Evolutionary conservation across 73 alveolate genomes (phyloP).

Genomic region (Tetrahymena malaccensis): DNA sequence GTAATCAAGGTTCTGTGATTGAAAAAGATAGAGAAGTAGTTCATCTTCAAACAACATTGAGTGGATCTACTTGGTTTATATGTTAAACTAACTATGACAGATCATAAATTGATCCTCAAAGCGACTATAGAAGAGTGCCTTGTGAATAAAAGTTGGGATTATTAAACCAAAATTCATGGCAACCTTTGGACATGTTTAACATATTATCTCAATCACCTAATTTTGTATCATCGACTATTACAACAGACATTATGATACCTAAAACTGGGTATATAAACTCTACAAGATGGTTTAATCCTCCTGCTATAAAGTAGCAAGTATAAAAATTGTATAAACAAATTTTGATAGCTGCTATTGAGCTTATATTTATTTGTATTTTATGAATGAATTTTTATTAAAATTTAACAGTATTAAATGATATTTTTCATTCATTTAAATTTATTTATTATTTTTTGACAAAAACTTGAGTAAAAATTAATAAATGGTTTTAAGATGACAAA

Average conservation of each 20-base stretch:
- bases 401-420: too few species aligned
- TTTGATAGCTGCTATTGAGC: neutral
- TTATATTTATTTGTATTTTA: too few species aligned
- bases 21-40: neutral
- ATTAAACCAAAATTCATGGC: neutral
- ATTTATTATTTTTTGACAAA: too few species aligned
- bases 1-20: neutral
- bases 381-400: neutral
- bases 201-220: neutral
- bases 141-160: neutral
- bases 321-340: too few species aligned
- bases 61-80: neutral
- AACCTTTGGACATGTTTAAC: neutral
- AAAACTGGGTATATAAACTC: neutral
- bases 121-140: neutral
- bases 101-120: neutral
- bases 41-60: neutral
- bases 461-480: too few species aligned
- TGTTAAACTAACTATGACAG: neutral
- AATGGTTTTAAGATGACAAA: too few species aligned
- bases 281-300: neutral
- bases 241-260: neutral
- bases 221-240: neutral
- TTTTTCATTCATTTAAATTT: too few species aligned
- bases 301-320: neutral